phyloP scores from a whole-genome alignment of 192 early-diverging fungal genomes.

The Allomyces arbusculus region DNA sequence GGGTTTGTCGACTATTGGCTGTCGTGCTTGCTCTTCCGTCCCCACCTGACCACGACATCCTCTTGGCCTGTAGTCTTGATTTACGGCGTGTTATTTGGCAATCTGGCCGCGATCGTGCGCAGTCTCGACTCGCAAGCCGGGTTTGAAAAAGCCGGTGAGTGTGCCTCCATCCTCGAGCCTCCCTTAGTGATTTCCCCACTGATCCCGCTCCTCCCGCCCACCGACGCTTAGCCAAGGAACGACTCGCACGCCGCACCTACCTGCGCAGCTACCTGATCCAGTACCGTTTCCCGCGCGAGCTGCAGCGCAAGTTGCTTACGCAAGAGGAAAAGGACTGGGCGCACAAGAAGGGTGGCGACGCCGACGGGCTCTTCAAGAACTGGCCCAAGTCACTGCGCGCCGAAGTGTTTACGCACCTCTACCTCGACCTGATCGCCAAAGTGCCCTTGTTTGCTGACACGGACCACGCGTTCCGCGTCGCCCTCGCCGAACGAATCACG shows the following conservation, averaged over 20 bases:
- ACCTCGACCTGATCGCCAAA: constrained; percentile 5
- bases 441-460: constrained; percentile 9
- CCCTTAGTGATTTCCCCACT: too few relatives aligned
- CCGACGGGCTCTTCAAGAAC: constrained; percentile 3
- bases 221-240: too few relatives aligned
- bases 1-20: too few relatives aligned
- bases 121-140: too few relatives aligned
- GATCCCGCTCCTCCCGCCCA: too few relatives aligned
- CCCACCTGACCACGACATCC: too few relatives aligned
- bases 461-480: constrained; percentile 2
- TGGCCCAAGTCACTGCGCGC: constrained; percentile 3
- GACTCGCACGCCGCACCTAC: not conserved
- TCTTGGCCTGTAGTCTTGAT: too few relatives aligned
- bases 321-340: constrained; percentile 3
- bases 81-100: too few relatives aligned
- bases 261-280: not conserved
- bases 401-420: constrained; percentile 6
- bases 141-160: too few relatives aligned
- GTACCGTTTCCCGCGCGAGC: not conserved
- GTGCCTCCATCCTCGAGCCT: too few relatives aligned
- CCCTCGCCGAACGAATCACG: constrained; percentile 1
- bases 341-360: constrained; percentile 6
- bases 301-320: not conserved
- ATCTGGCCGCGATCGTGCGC: too few relatives aligned
- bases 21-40: too few relatives aligned